phyloP scores from a whole-genome alignment of 768 basidiomycete species.

The Leccinum variicolor region DNA sequence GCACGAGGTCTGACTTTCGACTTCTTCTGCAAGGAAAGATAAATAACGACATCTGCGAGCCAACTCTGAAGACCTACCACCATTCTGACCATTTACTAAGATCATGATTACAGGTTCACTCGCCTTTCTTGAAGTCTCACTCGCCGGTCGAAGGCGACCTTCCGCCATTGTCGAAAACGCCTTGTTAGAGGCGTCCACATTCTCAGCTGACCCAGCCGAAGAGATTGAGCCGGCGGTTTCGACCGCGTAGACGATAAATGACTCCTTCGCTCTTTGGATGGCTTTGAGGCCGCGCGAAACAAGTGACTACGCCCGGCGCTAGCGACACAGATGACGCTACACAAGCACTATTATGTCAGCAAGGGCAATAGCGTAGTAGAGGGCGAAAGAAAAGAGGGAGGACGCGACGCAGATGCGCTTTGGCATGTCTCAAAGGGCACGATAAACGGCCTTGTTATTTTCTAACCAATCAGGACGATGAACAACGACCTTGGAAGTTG shows the following conservation, averaged over 20 bases:
- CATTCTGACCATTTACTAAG: no score
- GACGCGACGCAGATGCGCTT: conserved; percentile 51
- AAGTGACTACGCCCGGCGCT: conserved; percentile 94
- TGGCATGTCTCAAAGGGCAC: conserved; percentile 54
- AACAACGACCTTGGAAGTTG: background rate
- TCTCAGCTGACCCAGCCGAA: no score
- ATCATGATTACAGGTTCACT: no score
- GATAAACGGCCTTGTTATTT: conserved; percentile 64
- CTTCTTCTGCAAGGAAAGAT: no score
- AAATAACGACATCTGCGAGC: no score
- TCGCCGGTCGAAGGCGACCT: no score
- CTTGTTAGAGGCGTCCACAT: no score
- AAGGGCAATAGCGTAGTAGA: background rate
- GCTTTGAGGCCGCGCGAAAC: conserved; percentile 83
- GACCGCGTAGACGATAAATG: conserved; percentile 70
- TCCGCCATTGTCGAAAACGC: no score
- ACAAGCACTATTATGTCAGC: conserved; percentile 13
- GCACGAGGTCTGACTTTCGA: no score
- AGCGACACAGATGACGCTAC: conserved; percentile 82
- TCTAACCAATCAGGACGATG: background rate
- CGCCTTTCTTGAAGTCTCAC: no score
- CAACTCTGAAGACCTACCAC: no score
- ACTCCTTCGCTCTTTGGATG: conserved; percentile 59
- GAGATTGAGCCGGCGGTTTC: conserved; percentile 37
- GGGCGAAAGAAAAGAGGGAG: no score